Evolutionary conservation across 345 rosid genomes (phyloP).

Genomic region (Gossypium raimondii): DNA sequence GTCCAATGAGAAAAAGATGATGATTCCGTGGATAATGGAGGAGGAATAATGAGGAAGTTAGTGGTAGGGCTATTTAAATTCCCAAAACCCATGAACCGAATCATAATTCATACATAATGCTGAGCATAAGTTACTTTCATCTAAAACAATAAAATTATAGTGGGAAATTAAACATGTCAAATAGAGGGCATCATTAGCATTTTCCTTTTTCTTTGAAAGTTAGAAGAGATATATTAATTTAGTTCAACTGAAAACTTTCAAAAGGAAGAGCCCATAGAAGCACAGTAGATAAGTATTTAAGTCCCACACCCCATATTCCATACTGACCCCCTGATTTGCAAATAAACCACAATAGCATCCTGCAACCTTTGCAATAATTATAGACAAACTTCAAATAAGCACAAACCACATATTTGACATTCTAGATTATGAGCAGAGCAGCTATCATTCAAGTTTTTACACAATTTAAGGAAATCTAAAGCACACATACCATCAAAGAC

Average conservation of each 20-base stretch:
- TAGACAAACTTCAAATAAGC: neutral
- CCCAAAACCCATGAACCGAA: neutral
- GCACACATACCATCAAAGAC: constrained; percentile 43
- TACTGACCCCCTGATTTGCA: neutral
- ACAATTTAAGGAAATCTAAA: neutral
- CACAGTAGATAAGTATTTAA: neutral
- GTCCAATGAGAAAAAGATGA: neutral
- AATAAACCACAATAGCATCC: neutral
- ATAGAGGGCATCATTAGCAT: neutral
- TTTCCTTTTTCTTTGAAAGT: neutral
- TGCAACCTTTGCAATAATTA: neutral
- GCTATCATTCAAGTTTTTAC: neutral
- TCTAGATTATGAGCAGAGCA: neutral
- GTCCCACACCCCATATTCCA: neutral
- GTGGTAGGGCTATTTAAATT: neutral
- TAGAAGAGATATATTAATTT: neutral
- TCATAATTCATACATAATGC: neutral
- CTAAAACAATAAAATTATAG: neutral
- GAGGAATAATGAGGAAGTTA: neutral
- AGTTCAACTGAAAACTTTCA: neutral
- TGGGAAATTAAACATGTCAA: neutral
- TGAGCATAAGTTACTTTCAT: neutral
- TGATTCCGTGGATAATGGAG: neutral
- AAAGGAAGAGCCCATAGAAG: neutral
- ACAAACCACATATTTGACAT: neutral